Evolutionary conservation across 2,329 filamentous ascomycete species (phyloP), one percentile per base, ranked within the genome.

Genomic region (Verticillium zaregamsianum): DNA sequence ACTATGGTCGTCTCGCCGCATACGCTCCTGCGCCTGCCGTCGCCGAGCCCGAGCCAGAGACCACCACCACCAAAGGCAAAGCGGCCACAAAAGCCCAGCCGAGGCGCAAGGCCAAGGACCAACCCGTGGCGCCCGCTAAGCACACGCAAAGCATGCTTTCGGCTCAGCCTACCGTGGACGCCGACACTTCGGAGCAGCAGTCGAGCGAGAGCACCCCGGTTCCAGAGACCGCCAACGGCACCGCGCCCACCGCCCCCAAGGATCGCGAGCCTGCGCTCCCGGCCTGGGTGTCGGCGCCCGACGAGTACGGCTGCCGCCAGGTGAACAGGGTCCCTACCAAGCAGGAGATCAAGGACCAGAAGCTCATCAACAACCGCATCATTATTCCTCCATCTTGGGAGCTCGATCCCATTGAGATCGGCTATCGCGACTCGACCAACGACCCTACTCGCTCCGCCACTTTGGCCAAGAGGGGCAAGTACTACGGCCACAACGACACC

Each of bases 341-440:
- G 71, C 20, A 20, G 14, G 58, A 59, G n/a, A 37, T 40, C 33
- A 74, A 5, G 72, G 76, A 77, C 58, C 70, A 68, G n/a, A 68
- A 70, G 39, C 60, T 60, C 20, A 71, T 77, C 31, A 79, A 81
- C 68, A 86, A 84, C 66, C 83, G 81, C 31, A 79, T 86, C 61
- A 79, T 86, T 67, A 73, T 85, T 54, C 83, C 83, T 12, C 74
- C 74, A 7, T 65, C 78, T 0, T 82, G 82, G 64, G 73, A 77
- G 59, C 86, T 79, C 61, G 76, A 82, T 40, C 73, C 81, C 9
- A 75, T 80, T 62, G 83, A 87, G 68, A 87, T 87, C 63, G 85
- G 85, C 15, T 87, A 85, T 70, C 79, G 82, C 25, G 85, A 87
- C 67, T 84, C 82, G 4, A 79, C 79, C 63, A 87, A 87, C 63